phyloP scores from a whole-genome alignment of 139 green algal genomes.

The Monoraphidium neglectum region DNA sequence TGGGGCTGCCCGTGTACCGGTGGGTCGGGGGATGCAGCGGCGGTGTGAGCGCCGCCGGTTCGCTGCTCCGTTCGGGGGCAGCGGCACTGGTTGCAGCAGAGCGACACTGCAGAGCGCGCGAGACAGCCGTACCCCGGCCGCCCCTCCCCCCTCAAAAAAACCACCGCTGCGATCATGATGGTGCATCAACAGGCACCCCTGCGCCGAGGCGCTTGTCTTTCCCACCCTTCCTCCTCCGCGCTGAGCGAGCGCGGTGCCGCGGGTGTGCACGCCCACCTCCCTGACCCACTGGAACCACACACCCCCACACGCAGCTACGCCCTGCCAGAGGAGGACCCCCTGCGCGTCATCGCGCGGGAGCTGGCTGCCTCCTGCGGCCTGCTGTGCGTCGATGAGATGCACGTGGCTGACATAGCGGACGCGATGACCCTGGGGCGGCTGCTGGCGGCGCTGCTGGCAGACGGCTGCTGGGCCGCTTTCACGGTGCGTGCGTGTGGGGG shows the following conservation, averaged over 20 bases:
- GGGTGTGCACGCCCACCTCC: background rate
- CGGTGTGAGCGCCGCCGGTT: background rate
- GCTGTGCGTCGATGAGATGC: slow-evolving; percentile 93
- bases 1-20: slow-evolving; percentile 47
- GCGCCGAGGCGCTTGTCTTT: too few relatives aligned
- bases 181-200: too few relatives aligned
- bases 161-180: too few relatives aligned
- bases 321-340: slow-evolving; percentile 61
- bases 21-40: slow-evolving; percentile 3
- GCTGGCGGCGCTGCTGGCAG: slow-evolving; percentile 50
- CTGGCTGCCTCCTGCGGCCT: slow-evolving; percentile 44
- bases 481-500: too few relatives aligned
- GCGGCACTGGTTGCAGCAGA: background rate
- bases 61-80: background rate
- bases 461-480: background rate
- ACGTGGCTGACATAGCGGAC: slow-evolving; percentile 92
- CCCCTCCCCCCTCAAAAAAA: too few relatives aligned
- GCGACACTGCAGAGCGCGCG: too few relatives aligned
- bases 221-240: too few relatives aligned
- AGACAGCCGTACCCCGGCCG: too few relatives aligned
- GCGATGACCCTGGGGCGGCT: slow-evolving; percentile 80
- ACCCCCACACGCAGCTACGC: slow-evolving; percentile 29
- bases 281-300: background rate
- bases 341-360: slow-evolving; percentile 67
- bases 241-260: background rate